These are phyloP conservation scores for Amauroascus verrucosus DNA, from an alignment of 2,329 filamentous ascomycete genomes.

Conservation along the genomic window DNA sequence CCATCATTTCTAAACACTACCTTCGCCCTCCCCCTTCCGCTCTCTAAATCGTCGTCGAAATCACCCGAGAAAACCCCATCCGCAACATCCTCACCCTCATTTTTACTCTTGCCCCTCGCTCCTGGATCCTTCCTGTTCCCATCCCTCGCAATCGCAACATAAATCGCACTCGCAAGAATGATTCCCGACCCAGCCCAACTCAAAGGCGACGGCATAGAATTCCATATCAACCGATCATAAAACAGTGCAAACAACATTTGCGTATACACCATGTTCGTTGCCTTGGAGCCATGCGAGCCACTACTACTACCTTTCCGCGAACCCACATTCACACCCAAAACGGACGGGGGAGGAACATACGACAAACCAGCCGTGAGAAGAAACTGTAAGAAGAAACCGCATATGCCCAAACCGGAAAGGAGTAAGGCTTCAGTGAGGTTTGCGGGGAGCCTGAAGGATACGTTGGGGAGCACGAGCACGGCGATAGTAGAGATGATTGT, in stretches of 20 bases:
- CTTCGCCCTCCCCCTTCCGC: conserved; percentile 10
- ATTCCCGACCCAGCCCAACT: conserved; percentile 53
- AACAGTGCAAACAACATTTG: conserved; percentile 60
- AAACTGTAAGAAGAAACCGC: conserved; percentile 78
- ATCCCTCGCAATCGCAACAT: conserved; percentile 49
- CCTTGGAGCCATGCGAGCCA: conserved; percentile 35
- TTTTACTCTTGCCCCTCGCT: conserved; percentile 7
- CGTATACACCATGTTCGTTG: conserved; percentile 58
- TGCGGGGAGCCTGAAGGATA: conserved; percentile 48
- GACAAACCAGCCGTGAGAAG: conserved; percentile 68
- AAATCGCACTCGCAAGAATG: conserved; percentile 56
- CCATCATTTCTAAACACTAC: conserved; percentile 14
- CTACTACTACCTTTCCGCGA: conserved; percentile 4
- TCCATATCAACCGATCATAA: conserved; percentile 55
- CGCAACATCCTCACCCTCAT: conserved; percentile 15
- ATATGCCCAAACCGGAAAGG: conserved; percentile 56
- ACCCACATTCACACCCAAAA: background rate
- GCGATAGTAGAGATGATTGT: conserved; percentile 55
- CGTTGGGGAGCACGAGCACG: conserved; percentile 46
- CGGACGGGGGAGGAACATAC: conserved; percentile 50
- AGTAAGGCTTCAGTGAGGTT: conserved; percentile 54
- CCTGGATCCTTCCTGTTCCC: conserved; percentile 14
- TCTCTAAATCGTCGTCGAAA: conserved; percentile 1
- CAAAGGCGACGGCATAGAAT: conserved; percentile 46
- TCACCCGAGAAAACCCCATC: conserved; percentile 8